Conservation (phyloP, 2,329 filamentous ascomycete species). For the Rhynchosporium secalis region DNA sequence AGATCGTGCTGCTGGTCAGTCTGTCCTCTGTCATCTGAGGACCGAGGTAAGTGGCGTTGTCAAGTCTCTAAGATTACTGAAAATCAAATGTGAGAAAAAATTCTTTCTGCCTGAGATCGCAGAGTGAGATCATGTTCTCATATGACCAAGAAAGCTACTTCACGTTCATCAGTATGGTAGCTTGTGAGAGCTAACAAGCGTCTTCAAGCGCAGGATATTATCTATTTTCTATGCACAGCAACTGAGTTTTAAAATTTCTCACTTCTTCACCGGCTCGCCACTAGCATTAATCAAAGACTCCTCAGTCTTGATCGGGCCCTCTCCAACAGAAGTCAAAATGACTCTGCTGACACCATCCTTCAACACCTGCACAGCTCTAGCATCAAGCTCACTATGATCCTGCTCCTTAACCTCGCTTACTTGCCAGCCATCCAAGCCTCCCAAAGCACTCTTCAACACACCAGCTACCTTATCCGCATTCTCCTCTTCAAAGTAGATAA, state of each 20-base stretch:
- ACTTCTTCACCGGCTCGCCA: slow-evolving; percentile 46
- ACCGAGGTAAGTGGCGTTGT: no score
- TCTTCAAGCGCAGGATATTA: slow-evolving; percentile 7
- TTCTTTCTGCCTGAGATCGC: no score
- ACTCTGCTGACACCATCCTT: slow-evolving; percentile 82
- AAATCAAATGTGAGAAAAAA: not conserved
- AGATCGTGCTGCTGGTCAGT: no score
- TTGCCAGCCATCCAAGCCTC: slow-evolving; percentile 70
- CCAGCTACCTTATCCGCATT: slow-evolving; percentile 73
- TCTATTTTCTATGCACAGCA: slow-evolving; percentile 4
- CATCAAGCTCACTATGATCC: slow-evolving; percentile 60
- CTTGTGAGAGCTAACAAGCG: not conserved
- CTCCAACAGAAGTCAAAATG: slow-evolving; percentile 88
- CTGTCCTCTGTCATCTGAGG: no score
- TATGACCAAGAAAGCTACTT: not conserved
- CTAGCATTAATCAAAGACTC: slow-evolving; percentile 72
- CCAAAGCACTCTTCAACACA: slow-evolving; percentile 69
- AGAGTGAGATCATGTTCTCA: not conserved
- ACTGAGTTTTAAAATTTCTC: slow-evolving; percentile 10
- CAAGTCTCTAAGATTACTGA: no score
- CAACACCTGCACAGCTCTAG: slow-evolving; percentile 63
- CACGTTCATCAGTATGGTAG: slow-evolving; percentile 29
- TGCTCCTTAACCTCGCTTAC: slow-evolving; percentile 50
- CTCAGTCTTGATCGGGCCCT: slow-evolving; percentile 80
- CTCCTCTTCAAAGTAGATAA: slow-evolving; percentile 90